phyloP scores from a whole-genome alignment of 2,329 filamentous ascomycete genomes.

The Fusarium sp. region DNA sequence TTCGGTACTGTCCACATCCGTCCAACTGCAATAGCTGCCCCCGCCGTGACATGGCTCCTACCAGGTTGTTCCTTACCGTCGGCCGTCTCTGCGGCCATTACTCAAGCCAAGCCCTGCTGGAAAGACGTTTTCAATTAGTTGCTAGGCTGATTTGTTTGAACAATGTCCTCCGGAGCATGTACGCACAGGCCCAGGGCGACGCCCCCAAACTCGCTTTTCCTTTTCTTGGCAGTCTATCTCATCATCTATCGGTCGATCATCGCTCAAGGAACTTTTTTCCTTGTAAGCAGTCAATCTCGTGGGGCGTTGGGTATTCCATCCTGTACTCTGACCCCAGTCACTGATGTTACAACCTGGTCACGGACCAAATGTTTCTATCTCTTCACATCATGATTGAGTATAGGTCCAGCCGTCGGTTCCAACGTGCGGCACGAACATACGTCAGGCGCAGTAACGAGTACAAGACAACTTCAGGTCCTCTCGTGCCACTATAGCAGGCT shows the following conservation, averaged over 20 bases:
- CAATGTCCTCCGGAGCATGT: constrained; percentile 16
- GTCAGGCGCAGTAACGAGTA: constrained; percentile 1
- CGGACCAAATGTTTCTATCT: constrained; percentile 2
- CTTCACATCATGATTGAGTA: not conserved
- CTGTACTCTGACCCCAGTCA: constrained; percentile 2
- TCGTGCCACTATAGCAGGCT: not conserved
- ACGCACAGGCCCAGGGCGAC: constrained; percentile 27
- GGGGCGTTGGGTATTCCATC: constrained; percentile 16
- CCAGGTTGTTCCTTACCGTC: constrained; percentile 22
- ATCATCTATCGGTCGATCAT: constrained; percentile 46
- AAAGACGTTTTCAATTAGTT: constrained; percentile 32
- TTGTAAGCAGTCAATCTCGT: constrained; percentile 45
- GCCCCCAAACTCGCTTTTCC: constrained; percentile 19
- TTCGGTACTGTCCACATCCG: constrained; percentile 20
- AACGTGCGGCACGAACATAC: constrained; percentile 8
- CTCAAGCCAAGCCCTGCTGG: constrained; percentile 10
- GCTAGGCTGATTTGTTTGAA: constrained; percentile 31
- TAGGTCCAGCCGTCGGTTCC: not conserved
- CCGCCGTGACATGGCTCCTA: constrained; percentile 23
- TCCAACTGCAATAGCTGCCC: constrained; percentile 14
- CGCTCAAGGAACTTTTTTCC: constrained; percentile 32
- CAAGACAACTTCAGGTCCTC: not conserved
- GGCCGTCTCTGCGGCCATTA: constrained; percentile 13
- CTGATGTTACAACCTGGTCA: not conserved
- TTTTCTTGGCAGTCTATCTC: constrained; percentile 24